A percentile compares a stretch with the other conserved stretches of the same genome.
Evolutionary conservation across 345 rosid species (phyloP).

Genomic region (Litchi chinensis): DNA sequence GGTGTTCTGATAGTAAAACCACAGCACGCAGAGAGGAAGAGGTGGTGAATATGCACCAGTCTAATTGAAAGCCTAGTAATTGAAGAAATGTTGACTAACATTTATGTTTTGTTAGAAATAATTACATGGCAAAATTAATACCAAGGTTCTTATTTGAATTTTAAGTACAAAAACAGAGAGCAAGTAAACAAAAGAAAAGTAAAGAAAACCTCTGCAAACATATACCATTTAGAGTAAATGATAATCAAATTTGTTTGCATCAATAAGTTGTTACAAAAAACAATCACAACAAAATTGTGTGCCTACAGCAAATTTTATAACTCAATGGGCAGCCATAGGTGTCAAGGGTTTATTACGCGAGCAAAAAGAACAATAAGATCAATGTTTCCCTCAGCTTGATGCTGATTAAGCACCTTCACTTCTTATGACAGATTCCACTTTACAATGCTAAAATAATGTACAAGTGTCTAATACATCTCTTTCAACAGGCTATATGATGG

Average conservation of each 20-base stretch:
- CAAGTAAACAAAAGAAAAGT: too few relatives aligned
- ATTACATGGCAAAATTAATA: too few relatives aligned
- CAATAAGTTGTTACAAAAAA: neutral
- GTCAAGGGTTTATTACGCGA: neutral
- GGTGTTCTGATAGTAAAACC: neutral
- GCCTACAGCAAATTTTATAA: neutral
- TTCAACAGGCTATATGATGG: neutral
- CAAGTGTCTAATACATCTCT: neutral
- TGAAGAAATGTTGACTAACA: too few relatives aligned
- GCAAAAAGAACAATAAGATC: neutral
- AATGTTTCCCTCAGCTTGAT: neutral
- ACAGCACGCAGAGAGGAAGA: neutral
- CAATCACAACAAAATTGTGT: neutral
- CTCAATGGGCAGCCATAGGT: neutral
- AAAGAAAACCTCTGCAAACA: neutral
- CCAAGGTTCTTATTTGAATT: too few relatives aligned
- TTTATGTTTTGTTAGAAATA: too few relatives aligned
- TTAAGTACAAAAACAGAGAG: too few relatives aligned
- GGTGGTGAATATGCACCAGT: neutral
- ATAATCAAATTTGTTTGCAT: neutral
- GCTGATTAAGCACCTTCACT: neutral
- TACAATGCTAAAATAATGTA: neutral
- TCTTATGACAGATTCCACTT: too few relatives aligned
- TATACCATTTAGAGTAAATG: neutral
- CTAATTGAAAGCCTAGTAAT: too few relatives aligned